Evolutionary conservation across 345 rosid species (phyloP), one percentile per base, ranked within the genome.

Genomic region (Anacardium occidentale): DNA sequence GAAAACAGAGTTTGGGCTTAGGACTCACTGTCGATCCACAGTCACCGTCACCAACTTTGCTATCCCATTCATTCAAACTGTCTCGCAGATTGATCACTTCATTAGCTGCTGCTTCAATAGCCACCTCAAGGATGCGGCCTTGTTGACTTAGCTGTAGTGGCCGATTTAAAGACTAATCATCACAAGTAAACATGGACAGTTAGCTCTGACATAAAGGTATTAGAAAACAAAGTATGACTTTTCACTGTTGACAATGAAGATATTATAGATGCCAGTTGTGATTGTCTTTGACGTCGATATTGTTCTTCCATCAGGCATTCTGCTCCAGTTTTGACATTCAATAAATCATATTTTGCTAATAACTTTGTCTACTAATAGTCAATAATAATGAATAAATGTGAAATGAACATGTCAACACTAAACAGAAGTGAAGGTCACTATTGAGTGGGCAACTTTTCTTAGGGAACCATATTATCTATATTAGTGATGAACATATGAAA

Each of bases 41-140:
- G 74, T 95, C 99, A 20, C 94, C 98, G 81, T 95, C 99, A 66
- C 99, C 99, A 13, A 88, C 98, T 88, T 79, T 92, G 84, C 91
- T 75, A 77, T 95, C 99, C 99, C 98, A 92, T 72, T 90, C 97
- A 75, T 95, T 92, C 81, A 95, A 83, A 76, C 82, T 82, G 57
- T 91, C 98, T 76, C 72, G 87, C 26, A 95, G 81, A 74, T 79
- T 72, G 20, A 88, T 82, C 50, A 89, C 61, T 61, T 88, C 98
- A 75, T 83, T 87, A 60, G 89, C 83, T 72, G 96, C 98, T 69
- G 96, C 96, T 79, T 89, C 90, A 68, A 95, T 89, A 83, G 96
- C 97, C 21, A 79, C 79, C 85, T 95, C 97, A 69, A 95, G 90
- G 71, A 80, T 55, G 44, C 21, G 81, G 61, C 98, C 98, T 80